Evolutionary conservation across 2,329 filamentous ascomycete species (phyloP), one percentile per base, ranked within the genome.

Genomic region (Fusarium paranaense): DNA sequence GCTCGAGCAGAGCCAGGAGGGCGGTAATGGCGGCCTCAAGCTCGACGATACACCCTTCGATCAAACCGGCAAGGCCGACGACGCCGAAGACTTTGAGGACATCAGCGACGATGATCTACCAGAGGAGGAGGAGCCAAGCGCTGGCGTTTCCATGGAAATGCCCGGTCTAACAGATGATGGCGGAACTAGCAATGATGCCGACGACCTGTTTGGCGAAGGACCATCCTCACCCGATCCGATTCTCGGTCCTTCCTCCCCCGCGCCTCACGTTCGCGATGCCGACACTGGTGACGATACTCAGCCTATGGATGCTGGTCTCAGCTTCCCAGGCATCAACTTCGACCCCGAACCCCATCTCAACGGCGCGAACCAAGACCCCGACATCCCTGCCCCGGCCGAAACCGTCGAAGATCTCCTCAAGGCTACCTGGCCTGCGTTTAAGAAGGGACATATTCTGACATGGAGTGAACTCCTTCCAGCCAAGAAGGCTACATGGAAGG

Each of bases 81-180:
- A 98, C 83, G 97, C 97, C 45, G 85, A 97, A 71, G 97, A 99
- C 80, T 99, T 88, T 78, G 95, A 94, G 80, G 94, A 98, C 79
- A 95, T 98, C 71, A 93, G 93, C 74, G 96, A 98, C 81, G 95
- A 97, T 80, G 95, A 98, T 72, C 88, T 98, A 9, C 93, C 95
- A 13, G 94, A 97, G 8, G 94, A 97, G 72, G 94, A 96, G 73
- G 89, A 91, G 64, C 83, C 82, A 32, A 82, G 82, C 13, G 82
- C 80, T 6, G 82, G 80, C 61, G 78, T 81, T 18, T 87, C 85
- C 16, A 80, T 84, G 56, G 87, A 90, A 64, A 80, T 87, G n/a
- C 88, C 88, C 1, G 87, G 85, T 13, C 79, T 90, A 32, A 89
- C 87, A 2, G 90, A 92, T 71, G 90, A 92, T 76, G 88, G 87